These are phyloP conservation scores for Hypoxylon fragiforme DNA, from an alignment of 495 filamentous ascomycete genomes.

Conservation along the genomic window DNA sequence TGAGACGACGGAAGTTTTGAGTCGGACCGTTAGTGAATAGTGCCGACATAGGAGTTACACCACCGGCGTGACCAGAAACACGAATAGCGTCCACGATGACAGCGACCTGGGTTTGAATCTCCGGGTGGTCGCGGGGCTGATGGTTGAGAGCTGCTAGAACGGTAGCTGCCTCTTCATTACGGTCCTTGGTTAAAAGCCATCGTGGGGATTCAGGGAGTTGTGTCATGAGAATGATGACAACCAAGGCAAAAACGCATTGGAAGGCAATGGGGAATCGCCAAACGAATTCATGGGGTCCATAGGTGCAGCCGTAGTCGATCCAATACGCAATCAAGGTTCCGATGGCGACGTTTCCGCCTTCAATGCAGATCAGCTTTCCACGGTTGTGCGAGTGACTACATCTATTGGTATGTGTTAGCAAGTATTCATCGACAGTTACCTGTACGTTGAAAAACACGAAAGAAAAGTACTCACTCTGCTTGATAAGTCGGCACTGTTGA, in stretches of 20 bases:
- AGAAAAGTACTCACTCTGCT: conserved; percentile 65
- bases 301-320: conserved; percentile 78
- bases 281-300: conserved; percentile 63
- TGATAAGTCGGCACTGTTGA: conserved; percentile 81
- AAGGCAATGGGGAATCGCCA: conserved; percentile 87
- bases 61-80: conserved; percentile 60
- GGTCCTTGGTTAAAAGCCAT: conserved; percentile 70
- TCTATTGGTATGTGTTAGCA: conserved; percentile 40
- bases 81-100: conserved; percentile 67
- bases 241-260: conserved; percentile 72
- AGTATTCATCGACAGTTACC: background rate
- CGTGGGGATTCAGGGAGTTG: conserved; percentile 78
- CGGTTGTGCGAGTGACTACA: conserved; percentile 76
- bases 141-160: conserved; percentile 72
- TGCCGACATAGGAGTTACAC: conserved; percentile 57
- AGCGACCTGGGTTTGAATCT: conserved; percentile 59
- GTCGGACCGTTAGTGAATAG: conserved; percentile 66
- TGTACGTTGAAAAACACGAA: no score
- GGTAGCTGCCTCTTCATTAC: conserved; percentile 66
- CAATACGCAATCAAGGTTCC: conserved; percentile 80
- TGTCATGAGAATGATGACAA: conserved; percentile 65
- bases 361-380: conserved; percentile 82
- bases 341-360: conserved; percentile 78
- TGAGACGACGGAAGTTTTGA: conserved; percentile 65
- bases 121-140: conserved; percentile 59